A percentile compares a stretch with the other conserved stretches of the same genome.
Evolutionary conservation across 495 filamentous ascomycete species (phyloP).

Genomic region (Talaromyces wortmannii): DNA sequence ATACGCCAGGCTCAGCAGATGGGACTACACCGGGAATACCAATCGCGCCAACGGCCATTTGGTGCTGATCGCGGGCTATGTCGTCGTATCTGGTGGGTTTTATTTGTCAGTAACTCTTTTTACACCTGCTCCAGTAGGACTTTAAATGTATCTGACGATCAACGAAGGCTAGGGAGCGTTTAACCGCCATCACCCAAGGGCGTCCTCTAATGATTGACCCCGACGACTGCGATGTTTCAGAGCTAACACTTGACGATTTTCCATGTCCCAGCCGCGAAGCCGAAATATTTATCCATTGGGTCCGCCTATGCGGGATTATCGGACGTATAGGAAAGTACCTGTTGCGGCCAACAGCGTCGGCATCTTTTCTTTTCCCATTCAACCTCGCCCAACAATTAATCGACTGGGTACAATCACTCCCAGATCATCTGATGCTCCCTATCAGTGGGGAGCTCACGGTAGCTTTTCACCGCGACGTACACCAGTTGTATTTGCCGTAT

Average conservation of each 20-base stretch:
- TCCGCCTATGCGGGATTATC: slow-evolving; percentile 24
- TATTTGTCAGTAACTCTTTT: slow-evolving; percentile 11
- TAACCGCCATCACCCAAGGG: slow-evolving; percentile 26
- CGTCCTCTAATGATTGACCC: slow-evolving; percentile 28
- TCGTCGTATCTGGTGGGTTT: slow-evolving; percentile 30
- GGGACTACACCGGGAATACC: slow-evolving; percentile 22
- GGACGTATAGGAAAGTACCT: slow-evolving; percentile 25
- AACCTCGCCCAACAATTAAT: slow-evolving; percentile 21
- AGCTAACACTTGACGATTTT: slow-evolving; percentile 24
- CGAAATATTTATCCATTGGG: slow-evolving; percentile 28
- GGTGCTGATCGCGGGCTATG: slow-evolving; percentile 16
- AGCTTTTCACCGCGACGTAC: slow-evolving; percentile 23
- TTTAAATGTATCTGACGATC: neutral
- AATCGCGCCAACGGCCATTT: neutral
- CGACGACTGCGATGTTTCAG: slow-evolving; percentile 22
- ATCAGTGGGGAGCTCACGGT: slow-evolving; percentile 16
- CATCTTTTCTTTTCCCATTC: slow-evolving; percentile 9
- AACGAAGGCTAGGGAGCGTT: slow-evolving; percentile 18
- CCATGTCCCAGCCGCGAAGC: slow-evolving; percentile 13
- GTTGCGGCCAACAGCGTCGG: slow-evolving; percentile 6
- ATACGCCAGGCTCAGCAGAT: slow-evolving; percentile 29
- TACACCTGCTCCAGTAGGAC: neutral
- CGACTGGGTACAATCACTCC: slow-evolving; percentile 21
- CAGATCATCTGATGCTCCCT: slow-evolving; percentile 21
- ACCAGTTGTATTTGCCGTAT: slow-evolving; percentile 28